Evolutionary conservation across 768 basidiomycete species (phyloP).

Genomic region (Boletus rex-veris): DNA sequence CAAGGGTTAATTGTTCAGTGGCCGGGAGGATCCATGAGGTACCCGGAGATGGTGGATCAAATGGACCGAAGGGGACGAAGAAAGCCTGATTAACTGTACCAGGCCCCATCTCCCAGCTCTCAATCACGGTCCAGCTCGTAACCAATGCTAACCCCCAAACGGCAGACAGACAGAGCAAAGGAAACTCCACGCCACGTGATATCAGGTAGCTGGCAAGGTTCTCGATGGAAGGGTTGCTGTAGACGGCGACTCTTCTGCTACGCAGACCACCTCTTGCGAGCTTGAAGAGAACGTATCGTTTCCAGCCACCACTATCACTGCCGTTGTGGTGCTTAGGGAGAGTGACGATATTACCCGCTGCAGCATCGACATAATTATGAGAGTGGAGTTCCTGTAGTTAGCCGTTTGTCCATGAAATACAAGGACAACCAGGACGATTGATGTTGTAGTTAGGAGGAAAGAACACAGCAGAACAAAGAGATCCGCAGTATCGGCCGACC

Average conservation of each 20-base stretch:
- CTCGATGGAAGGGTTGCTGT: conserved; percentile 9
- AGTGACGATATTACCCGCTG: conserved; percentile 11
- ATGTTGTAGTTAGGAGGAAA: background rate
- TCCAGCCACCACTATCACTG: conserved; percentile 12
- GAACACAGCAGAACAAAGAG: conserved; percentile 3
- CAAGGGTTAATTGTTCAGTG: background rate
- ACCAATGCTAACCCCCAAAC: conserved; percentile 16
- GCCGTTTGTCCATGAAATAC: background rate
- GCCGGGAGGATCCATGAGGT: background rate
- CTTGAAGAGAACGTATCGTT: conserved; percentile 16
- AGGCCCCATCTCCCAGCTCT: conserved; percentile 3
- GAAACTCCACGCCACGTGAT: conserved; percentile 2
- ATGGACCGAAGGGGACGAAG: background rate
- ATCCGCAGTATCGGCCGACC: conserved; percentile 4
- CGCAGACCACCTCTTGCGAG: conserved; percentile 7
- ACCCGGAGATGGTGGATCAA: background rate
- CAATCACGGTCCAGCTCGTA: conserved; percentile 10
- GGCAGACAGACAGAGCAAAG: conserved; percentile 4
- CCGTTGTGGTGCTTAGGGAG: conserved; percentile 9
- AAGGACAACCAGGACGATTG: conserved; percentile 2
- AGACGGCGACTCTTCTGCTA: conserved; percentile 11
- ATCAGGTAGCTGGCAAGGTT: conserved; percentile 7
- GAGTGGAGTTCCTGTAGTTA: background rate
- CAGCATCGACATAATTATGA: background rate
- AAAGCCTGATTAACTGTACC: rapidly evolving